A percentile compares a stretch with the other conserved stretches of the same genome.
phyloP scores from a whole-genome alignment of 1,284 basidiomycete species.

The Malassezia restricta region DNA sequence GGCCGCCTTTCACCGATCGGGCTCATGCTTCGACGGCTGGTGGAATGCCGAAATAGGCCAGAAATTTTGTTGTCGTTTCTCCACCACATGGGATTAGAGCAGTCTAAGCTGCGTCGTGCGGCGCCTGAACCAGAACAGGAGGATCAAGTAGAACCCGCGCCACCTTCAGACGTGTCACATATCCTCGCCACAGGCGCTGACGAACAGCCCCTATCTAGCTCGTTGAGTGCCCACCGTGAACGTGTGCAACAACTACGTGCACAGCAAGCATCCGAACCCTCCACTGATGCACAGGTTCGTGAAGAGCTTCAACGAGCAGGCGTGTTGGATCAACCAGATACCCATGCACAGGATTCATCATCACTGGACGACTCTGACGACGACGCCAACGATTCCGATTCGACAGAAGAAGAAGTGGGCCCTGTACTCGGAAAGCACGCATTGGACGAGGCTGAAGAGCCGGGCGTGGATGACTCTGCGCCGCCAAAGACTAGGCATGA shows the following conservation, averaged over 20 bases:
- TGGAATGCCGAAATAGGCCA: too few species aligned
- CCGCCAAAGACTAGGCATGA: slow-evolving; percentile 37
- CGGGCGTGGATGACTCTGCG: not conserved
- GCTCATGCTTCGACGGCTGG: too few species aligned
- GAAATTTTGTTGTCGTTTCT: too few species aligned
- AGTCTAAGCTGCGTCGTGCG: too few species aligned
- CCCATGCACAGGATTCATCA: not conserved
- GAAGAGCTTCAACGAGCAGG: not conserved
- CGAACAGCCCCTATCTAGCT: not conserved
- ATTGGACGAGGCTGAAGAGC: slow-evolving; percentile 2
- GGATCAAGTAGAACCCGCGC: too few species aligned
- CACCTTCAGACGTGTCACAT: too few species aligned
- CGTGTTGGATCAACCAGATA: not conserved
- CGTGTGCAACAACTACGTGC: slow-evolving; percentile 1
- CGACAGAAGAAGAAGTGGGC: not conserved
- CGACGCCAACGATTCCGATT: not conserved
- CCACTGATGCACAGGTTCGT: not conserved
- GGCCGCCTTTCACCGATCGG: not conserved
- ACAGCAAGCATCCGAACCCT: not conserved
- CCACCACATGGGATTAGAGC: too few species aligned
- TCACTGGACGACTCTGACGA: not conserved
- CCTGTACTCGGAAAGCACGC: not conserved
- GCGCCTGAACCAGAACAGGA: too few species aligned
- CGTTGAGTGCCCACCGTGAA: not conserved
- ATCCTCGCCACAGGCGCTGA: too few species aligned